Base-by-base conservation (phyloP, 1,284 basidiomycete species). In the Vanrija humicola region DNA sequence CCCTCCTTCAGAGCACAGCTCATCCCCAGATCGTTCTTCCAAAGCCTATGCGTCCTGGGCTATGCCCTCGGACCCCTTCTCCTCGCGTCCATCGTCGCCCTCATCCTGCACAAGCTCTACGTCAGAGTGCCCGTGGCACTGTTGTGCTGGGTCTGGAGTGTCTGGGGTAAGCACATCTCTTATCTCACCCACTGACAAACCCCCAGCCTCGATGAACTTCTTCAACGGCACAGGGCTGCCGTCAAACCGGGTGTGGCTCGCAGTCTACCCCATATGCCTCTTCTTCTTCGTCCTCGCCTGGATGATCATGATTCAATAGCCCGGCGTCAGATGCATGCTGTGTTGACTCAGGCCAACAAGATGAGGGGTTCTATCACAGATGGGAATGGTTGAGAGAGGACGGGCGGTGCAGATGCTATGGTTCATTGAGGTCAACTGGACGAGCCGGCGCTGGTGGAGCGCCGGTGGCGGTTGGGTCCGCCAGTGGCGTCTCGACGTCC, bases 161-260 rank as follows among this genome's bases (percentile, higher is more conserved):
- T 95, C 52, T 97, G 92, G 91, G 92, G 92, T 95, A 68, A 65
- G 82, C 34, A 34, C 34, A 5, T 12, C 3, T 34, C 5, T 12
- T 12, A 12, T 5, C 34, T 12, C 29, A 48, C 21, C 43, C 45
- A 43, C 50, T 49, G 21, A 25, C 45, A 19, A 19, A 23, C 21
- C 5, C 15, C 6, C 54, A 96, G 92, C 92, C 2, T 88, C 91
- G 29, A 86, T 94, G 55, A 94, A 95, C 76, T 96, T 96, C 77
- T 81, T 96, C 66, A 90, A 90, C 65, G 92, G 93, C 8, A 94
- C 92, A 0, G 88, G 88, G 77, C 87, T 97, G 61, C 90, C 92
- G 59, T 87, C 86, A 63, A 88, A 89, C 61, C 83, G 91, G 38
- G 89, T 90, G 50, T 74, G 93, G 54, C 83, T 97, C 39, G 93